These are phyloP conservation scores for Penicillium antarcticum DNA, from an alignment of 495 filamentous ascomycete species.

Conservation along the genomic window DNA sequence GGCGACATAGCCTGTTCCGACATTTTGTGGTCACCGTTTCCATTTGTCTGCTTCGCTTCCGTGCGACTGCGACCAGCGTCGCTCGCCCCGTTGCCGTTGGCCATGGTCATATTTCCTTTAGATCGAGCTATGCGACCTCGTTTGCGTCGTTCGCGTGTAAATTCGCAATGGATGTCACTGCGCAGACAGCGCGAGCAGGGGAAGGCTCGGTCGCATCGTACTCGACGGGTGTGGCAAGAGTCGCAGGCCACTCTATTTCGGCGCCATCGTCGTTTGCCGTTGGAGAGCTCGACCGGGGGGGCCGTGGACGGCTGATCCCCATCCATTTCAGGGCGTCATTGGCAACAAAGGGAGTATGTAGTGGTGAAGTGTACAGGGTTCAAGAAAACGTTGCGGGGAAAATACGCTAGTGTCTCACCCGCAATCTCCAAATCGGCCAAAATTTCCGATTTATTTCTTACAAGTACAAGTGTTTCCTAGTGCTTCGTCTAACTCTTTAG, in stretches of 20 bases:
- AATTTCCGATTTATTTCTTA: not conserved
- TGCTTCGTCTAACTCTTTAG: no score
- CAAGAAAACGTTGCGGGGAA: slow-evolving; percentile 6
- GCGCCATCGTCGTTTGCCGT: slow-evolving; percentile 44
- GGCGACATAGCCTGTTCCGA: slow-evolving; percentile 17
- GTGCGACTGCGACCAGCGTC: not conserved
- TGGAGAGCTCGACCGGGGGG: slow-evolving; percentile 26
- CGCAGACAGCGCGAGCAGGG: slow-evolving; percentile 45
- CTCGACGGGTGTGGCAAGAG: slow-evolving; percentile 43
- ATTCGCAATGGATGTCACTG: slow-evolving; percentile 41
- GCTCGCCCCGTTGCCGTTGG: not conserved
- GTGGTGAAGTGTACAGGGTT: not conserved
- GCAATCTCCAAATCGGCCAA: not conserved
- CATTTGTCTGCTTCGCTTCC: slow-evolving; percentile 9
- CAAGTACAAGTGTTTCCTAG: no score
- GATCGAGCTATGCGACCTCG: slow-evolving; percentile 43
- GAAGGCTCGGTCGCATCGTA: slow-evolving; percentile 48
- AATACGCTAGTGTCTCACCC: slow-evolving; percentile 7
- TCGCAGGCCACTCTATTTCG: slow-evolving; percentile 47
- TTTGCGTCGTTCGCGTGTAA: slow-evolving; percentile 45
- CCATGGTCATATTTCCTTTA: not conserved
- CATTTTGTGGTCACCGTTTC: not conserved
- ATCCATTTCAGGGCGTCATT: slow-evolving; percentile 37
- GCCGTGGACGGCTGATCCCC: slow-evolving; percentile 23
- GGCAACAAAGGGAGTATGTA: slow-evolving; percentile 2